Percentiles rank a stretch among this genome's conserved stretches.
These are phyloP conservation scores for Cercospora brassicicola DNA, from an alignment of 2,329 filamentous ascomycete genomes.

Conservation along the genomic window DNA sequence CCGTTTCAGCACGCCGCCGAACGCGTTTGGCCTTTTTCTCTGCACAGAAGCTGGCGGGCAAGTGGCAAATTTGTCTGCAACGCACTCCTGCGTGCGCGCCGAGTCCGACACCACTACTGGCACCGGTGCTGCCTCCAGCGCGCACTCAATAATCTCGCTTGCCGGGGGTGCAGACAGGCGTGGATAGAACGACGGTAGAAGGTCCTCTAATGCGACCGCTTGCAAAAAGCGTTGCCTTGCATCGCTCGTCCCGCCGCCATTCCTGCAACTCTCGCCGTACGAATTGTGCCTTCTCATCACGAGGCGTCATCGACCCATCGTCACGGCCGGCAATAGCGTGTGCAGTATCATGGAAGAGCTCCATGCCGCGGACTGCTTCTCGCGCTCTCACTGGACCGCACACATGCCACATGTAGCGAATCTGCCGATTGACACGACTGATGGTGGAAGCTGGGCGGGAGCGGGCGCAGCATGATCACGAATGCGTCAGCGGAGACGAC, in stretches of 20 bases:
- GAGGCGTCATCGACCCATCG: neutral
- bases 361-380: neutral
- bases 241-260: neutral
- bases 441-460: neutral
- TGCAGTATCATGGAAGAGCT: neutral
- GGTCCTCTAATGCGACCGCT: neutral
- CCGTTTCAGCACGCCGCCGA: neutral
- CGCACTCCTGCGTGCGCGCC: slow-evolving; percentile 9
- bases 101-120: neutral
- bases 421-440: neutral
- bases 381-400: neutral
- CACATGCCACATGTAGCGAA: neutral
- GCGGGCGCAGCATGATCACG: neutral
- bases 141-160: slow-evolving; percentile 20
- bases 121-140: slow-evolving; percentile 12
- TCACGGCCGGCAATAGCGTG: neutral
- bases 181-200: slow-evolving; percentile 20
- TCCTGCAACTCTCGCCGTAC: neutral
- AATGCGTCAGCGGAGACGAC: neutral
- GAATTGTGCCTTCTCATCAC: neutral
- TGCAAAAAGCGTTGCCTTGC: neutral
- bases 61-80: neutral
- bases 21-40: neutral
- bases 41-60: neutral
- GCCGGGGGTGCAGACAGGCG: slow-evolving; percentile 10